phyloP scores from a whole-genome alignment of 768 basidiomycete genomes.

The Naganishia vishniacii region DNA sequence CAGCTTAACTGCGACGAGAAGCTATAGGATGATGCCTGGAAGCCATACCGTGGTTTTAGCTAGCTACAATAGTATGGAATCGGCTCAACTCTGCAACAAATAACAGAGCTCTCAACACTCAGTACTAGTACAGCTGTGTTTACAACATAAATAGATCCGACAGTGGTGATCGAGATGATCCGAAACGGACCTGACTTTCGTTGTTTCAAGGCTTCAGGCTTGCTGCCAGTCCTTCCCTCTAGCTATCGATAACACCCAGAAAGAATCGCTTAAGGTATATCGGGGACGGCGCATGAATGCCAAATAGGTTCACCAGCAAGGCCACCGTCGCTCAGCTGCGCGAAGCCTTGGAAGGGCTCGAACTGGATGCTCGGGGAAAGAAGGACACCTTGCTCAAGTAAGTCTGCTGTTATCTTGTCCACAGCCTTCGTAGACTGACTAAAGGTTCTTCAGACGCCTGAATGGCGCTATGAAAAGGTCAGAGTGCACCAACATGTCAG shows the following conservation, averaged over 20 bases:
- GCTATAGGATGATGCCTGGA: too few relatives aligned
- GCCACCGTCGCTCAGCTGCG: slow-evolving; percentile 43
- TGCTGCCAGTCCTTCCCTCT: too few relatives aligned
- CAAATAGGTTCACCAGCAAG: slow-evolving; percentile 20
- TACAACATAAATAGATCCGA: too few relatives aligned
- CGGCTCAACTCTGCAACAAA: too few relatives aligned
- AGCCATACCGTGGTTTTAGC: too few relatives aligned
- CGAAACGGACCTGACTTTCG: neutral
- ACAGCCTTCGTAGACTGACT: neutral
- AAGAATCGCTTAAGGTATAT: too few relatives aligned
- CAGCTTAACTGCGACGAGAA: too few relatives aligned
- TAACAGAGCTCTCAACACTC: too few relatives aligned
- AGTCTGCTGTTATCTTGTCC: too few relatives aligned
- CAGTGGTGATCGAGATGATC: neutral
- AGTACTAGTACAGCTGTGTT: too few relatives aligned
- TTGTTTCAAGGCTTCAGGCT: neutral
- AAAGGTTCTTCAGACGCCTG: slow-evolving; percentile 18
- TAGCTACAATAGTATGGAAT: too few relatives aligned
- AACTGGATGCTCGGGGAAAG: slow-evolving; percentile 48
- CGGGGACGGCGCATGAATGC: slow-evolving; percentile 19
- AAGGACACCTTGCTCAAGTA: slow-evolving; percentile 49
- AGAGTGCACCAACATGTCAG: neutral
- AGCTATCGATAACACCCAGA: neutral
- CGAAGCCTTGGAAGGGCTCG: slow-evolving; percentile 38
- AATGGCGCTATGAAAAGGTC: slow-evolving; percentile 15